These are phyloP conservation scores for Penium margaritaceum DNA, from an alignment of 139 green algal genomes.

Conservation along the genomic window DNA sequence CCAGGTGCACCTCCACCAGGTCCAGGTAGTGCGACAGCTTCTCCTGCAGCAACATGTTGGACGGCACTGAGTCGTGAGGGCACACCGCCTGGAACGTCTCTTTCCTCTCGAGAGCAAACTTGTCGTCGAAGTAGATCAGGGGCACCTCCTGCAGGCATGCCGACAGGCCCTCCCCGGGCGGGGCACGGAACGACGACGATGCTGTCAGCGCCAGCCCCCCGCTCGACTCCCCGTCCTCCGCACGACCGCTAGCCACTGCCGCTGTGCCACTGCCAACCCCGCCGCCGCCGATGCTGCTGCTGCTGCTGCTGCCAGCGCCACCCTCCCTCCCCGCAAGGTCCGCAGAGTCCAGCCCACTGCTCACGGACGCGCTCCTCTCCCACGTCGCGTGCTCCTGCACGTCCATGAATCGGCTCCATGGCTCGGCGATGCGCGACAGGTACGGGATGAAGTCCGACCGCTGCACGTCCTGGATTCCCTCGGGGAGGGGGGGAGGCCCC, in stretches of 20 bases:
- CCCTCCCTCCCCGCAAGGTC: no score
- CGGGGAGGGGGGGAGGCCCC: constrained; percentile 16
- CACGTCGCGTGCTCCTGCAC: constrained; percentile 28
- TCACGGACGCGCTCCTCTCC: not conserved
- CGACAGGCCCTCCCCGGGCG: constrained; percentile 39
- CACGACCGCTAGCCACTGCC: not conserved
- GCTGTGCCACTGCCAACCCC: no score
- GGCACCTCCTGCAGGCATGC: constrained; percentile 42
- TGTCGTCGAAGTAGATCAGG: constrained; percentile 40
- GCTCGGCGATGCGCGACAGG: constrained; percentile 9
- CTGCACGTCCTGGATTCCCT: constrained; percentile 36
- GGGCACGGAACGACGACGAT: no score
- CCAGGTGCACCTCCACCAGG: constrained; percentile 45
- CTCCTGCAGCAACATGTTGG: constrained; percentile 47
- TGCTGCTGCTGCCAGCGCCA: no score
- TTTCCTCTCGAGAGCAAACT: constrained; percentile 41
- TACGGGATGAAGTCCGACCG: constrained; percentile 35
- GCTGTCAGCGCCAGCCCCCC: not conserved
- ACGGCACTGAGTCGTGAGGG: constrained; percentile 11
- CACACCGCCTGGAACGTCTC: constrained; percentile 37
- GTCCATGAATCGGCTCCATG: constrained; percentile 35
- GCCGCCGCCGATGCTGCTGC: no score
- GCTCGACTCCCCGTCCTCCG: not conserved
- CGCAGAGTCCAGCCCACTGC: not conserved
- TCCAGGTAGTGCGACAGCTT: constrained; percentile 50